These are phyloP conservation scores for Diutina scorzettiae DNA, from an alignment of 1,139 yeast genomes.

Conservation along the genomic window DNA sequence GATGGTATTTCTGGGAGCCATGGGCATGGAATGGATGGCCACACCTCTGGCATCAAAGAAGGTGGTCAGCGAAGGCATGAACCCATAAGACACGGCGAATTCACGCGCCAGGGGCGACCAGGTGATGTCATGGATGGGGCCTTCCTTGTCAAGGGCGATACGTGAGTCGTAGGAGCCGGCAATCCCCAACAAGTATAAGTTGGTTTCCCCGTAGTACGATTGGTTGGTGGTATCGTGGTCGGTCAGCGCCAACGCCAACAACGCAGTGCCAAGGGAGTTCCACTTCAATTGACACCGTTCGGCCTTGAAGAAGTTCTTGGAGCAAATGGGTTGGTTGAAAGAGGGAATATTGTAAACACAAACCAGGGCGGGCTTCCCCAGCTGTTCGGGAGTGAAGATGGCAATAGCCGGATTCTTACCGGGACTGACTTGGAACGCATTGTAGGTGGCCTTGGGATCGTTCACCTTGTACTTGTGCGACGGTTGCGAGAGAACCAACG, in stretches of 20 bases:
- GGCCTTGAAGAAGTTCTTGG: constrained; percentile 88
- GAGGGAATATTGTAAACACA: constrained; percentile 70
- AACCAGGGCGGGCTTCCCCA: constrained; percentile 80
- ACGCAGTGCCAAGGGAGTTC: constrained; percentile 84
- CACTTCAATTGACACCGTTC: constrained; percentile 87
- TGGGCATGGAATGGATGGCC: constrained; percentile 70
- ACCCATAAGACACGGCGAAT: constrained; percentile 95
- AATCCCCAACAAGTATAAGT: constrained; percentile 78
- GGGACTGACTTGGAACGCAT: constrained; percentile 58
- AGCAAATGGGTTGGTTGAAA: constrained; percentile 70
- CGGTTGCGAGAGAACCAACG: constrained; percentile 30
- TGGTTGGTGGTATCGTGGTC: constrained; percentile 92
- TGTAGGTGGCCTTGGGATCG: constrained; percentile 41
- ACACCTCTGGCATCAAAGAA: constrained; percentile 94
- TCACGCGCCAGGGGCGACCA: constrained; percentile 97
- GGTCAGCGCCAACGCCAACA: constrained; percentile 86
- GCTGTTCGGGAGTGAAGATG: constrained; percentile 75
- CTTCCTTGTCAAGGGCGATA: constrained; percentile 79
- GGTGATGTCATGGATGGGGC: constrained; percentile 93
- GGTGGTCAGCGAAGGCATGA: constrained; percentile 94
- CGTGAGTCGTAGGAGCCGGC: constrained; percentile 80
- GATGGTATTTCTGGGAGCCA: constrained; percentile 83
- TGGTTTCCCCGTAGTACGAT: constrained; percentile 94
- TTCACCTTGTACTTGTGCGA: constrained; percentile 52
- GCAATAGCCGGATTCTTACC: constrained; percentile 91